These are phyloP conservation scores for Daldinia loculata DNA, from an alignment of 495 filamentous ascomycete species.

Conservation along the genomic window DNA sequence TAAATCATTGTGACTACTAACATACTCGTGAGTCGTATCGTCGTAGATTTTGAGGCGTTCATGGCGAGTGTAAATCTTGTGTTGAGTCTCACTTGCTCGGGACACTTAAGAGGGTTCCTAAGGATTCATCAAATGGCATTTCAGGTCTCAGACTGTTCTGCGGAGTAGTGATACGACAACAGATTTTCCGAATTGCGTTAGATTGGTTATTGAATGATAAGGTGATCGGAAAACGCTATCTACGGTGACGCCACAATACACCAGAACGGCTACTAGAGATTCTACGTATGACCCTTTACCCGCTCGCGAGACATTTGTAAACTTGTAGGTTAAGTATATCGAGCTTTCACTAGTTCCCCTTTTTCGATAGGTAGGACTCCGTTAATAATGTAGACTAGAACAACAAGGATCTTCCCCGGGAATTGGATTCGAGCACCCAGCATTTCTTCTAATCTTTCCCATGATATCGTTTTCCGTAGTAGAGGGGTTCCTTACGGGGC, in stretches of 20 bases:
- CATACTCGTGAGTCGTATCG: background rate
- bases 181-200: background rate
- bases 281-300: too few relatives aligned
- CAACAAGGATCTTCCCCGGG: background rate
- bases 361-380: too few relatives aligned
- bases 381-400: too few relatives aligned
- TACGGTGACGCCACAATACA: too few relatives aligned
- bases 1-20: background rate
- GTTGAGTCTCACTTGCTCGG: background rate
- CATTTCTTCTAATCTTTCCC: background rate
- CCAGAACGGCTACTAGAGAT: too few relatives aligned
- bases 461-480: background rate
- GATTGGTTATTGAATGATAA: background rate
- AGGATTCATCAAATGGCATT: background rate
- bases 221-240: background rate
- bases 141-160: background rate
- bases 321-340: too few relatives aligned
- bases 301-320: too few relatives aligned
- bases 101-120: background rate
- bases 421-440: background rate
- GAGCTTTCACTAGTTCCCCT: too few relatives aligned
- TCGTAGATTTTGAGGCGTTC: background rate
- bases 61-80: background rate
- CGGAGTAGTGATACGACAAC: background rate
- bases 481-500: background rate